Percentiles rank a stretch among this genome's conserved stretches.
Conservation (phyloP, 169 alveolate genomes). For the Plasmodium ovale region DNA sequence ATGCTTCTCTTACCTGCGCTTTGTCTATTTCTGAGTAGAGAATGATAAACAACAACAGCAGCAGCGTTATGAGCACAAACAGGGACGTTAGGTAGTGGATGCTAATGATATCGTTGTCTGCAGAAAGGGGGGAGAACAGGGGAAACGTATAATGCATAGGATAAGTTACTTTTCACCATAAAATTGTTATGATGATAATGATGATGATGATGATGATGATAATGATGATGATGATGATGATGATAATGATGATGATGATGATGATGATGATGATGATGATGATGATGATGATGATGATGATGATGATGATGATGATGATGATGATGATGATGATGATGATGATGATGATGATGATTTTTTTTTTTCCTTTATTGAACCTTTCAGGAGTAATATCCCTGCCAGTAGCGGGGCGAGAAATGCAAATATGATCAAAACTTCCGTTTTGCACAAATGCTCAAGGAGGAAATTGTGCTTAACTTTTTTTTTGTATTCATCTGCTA, state of each 20-base stretch:
- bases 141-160: background rate
- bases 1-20: constrained; percentile 24
- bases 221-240: too few relatives aligned
- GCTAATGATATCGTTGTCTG: constrained; percentile 45
- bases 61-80: constrained; percentile 14
- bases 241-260: too few relatives aligned
- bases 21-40: constrained; percentile 30
- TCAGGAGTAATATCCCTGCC: background rate
- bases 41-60: constrained; percentile 20
- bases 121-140: background rate
- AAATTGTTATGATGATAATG: too few relatives aligned
- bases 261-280: too few relatives aligned
- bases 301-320: too few relatives aligned
- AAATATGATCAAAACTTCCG: constrained; percentile 20
- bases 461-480: constrained; percentile 12
- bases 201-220: too few relatives aligned
- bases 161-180: too few relatives aligned
- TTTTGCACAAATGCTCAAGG: constrained; percentile 29
- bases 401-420: constrained; percentile 31
- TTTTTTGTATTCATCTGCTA: constrained; percentile 33
- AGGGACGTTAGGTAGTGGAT: constrained; percentile 8
- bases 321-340: too few relatives aligned
- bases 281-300: too few relatives aligned
- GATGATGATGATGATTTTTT: too few relatives aligned
- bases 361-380: constrained; percentile 7